Evolutionary conservation across 257 asterid species (phyloP).

Genomic region (Petunia secreta): DNA sequence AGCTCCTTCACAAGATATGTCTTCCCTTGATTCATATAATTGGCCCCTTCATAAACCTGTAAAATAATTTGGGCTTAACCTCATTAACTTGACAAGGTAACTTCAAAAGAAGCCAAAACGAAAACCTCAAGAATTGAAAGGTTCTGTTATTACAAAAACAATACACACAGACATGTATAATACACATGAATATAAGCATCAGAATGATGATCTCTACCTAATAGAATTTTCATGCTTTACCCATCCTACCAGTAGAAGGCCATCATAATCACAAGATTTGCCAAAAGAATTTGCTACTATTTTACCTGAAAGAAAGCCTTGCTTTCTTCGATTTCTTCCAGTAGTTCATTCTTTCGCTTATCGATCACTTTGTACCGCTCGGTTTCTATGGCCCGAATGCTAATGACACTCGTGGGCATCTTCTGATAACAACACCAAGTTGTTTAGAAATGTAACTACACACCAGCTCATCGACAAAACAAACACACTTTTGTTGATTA

Average conservation of each 20-base stretch:
- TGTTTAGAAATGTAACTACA: conserved; percentile 14
- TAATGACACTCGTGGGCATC: conserved; percentile 67
- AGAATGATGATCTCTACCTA: not conserved
- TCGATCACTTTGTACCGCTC: conserved; percentile 80
- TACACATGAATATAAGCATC: conserved; percentile 16
- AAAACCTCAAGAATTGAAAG: conserved; percentile 7
- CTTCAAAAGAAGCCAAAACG: not conserved
- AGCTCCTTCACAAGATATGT: conserved; percentile 77
- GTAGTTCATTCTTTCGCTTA: conserved; percentile 64
- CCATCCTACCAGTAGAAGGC: not conserved
- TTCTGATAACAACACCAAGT: conserved; percentile 47
- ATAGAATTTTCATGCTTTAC: not conserved
- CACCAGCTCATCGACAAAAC: conserved; percentile 19
- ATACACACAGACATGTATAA: not conserved
- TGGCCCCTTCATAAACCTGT: conserved; percentile 98
- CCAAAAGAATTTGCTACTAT: conserved; percentile 7
- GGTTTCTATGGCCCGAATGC: conserved; percentile 79
- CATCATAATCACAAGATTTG: not conserved
- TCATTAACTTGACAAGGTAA: conserved; percentile 19
- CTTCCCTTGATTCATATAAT: conserved; percentile 94
- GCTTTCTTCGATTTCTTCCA: conserved; percentile 98
- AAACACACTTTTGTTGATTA: not conserved
- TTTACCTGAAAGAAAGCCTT: conserved; percentile 92
- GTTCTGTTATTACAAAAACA: conserved; percentile 8
- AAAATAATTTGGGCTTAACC: conserved; percentile 27